These are phyloP conservation scores for Hanseniaspora lachancei DNA, from an alignment of 805 yeast species.

Conservation along the genomic window DNA sequence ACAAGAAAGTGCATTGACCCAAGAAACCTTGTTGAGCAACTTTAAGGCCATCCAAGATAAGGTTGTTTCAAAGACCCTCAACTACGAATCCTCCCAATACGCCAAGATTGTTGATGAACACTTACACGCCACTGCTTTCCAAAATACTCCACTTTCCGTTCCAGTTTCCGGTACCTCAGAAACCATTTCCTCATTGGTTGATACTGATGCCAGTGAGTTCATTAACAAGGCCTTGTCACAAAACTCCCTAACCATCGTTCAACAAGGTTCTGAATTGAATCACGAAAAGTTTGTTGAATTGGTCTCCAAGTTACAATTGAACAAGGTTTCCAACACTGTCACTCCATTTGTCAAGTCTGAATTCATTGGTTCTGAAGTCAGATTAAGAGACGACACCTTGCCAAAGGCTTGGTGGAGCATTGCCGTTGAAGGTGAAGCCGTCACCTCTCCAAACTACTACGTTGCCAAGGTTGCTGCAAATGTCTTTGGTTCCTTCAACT, in stretches of 20 bases:
- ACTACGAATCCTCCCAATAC: constrained; percentile 44
- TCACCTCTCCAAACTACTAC: constrained; percentile 49
- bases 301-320: constrained; percentile 37
- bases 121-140: constrained; percentile 73
- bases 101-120: constrained; percentile 53
- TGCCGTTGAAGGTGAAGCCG: constrained; percentile 61
- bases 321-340: constrained; percentile 39
- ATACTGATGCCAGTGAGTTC: constrained; percentile 45
- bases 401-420: constrained; percentile 68
- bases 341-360: constrained; percentile 39
- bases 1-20: constrained; percentile 34
- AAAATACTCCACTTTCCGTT: constrained; percentile 66
- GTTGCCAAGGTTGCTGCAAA: constrained; percentile 63
- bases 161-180: constrained; percentile 68
- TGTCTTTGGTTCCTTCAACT: constrained; percentile 43
- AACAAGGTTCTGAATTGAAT: constrained; percentile 41
- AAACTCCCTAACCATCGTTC: constrained; percentile 54
- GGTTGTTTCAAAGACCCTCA: constrained; percentile 36
- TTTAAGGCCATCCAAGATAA: neutral
- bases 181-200: constrained; percentile 43
- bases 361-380: constrained; percentile 75
- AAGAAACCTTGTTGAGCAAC: constrained; percentile 30
- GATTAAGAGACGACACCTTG: constrained; percentile 77
- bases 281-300: constrained; percentile 61
- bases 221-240: constrained; percentile 44